Evolutionary conservation across 805 yeast genomes (phyloP), one percentile per base, ranked within the genome.

Genomic region (Peterozyma toletana): DNA sequence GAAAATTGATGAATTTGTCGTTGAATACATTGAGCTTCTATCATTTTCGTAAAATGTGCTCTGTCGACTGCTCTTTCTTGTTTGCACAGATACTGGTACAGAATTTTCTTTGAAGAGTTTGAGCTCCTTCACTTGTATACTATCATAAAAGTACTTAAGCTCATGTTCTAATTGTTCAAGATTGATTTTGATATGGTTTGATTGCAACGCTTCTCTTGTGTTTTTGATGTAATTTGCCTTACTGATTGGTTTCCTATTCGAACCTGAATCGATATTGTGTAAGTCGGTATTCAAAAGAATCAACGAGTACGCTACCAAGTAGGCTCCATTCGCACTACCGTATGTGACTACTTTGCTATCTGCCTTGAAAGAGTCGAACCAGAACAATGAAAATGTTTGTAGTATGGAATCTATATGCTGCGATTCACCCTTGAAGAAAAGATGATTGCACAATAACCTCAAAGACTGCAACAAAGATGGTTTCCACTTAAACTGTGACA

Each of bases 391-490:
- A 55, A 86, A 81, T 3, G 80, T 71, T 37, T 83, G 81, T 44
- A 88, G 64, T 30, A 87, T 73, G 40, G 86, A 71, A 60, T 86
- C 93, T 42, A 87, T 78, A 53, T 83, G 84, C 53, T 84, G 90
- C 2, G 93, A 79, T 62, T 88, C 96, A 6, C 91, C 96, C 54
- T 78, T 78, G 53, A 88, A 70, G 60, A 82, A 83, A n/a, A 87
- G 56, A 50, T 71, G 75, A 34, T 73, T 70, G 51, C 95, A 86
- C 30, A 87, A 64, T 38, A 60, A 59, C 30, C 88, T 65, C 14
- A 88, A 68, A 1, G 88, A 68, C 2, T 61, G 59, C 36, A 86
- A 63, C 38, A 87, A 62, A 45, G 77, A 74, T n/a, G 66, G 53
- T 39, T 71, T 70, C 59, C 72, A 63, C 40, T 62, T 50, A 56